These are phyloP conservation scores for Melampsora larici-populina DNA, from an alignment of 1,284 basidiomycete species.

Conservation along the genomic window DNA sequence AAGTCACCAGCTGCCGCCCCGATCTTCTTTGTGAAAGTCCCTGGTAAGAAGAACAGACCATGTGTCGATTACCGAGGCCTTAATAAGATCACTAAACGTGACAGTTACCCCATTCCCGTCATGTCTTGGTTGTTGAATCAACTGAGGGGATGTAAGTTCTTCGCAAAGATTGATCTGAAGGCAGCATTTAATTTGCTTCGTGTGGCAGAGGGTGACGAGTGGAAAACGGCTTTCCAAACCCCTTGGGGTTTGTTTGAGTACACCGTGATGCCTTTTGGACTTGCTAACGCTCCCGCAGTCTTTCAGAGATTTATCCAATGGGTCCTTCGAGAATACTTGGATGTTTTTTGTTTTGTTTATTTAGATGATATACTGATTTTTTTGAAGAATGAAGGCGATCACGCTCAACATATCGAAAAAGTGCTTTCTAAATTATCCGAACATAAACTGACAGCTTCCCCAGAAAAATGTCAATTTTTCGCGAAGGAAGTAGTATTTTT, in stretches of 20 bases:
- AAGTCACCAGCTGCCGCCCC: constrained; percentile 45
- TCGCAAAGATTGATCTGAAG: constrained; percentile 53
- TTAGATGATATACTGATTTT: constrained; percentile 33
- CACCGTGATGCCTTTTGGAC: constrained; percentile 52
- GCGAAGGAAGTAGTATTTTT: neutral
- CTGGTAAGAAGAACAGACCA: too few relatives aligned
- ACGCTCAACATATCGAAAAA: neutral
- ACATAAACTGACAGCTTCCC: constrained; percentile 10
- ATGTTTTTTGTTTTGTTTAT: constrained; percentile 26
- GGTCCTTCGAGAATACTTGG: constrained; percentile 3
- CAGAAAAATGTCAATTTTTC: constrained; percentile 10
- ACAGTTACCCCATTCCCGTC: too few relatives aligned
- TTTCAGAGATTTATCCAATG: neutral
- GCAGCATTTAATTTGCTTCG: too few relatives aligned
- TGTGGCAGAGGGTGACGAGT: neutral
- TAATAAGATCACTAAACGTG: too few relatives aligned
- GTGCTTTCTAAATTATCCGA: neutral
- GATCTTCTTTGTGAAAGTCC: too few relatives aligned
- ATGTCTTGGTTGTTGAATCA: constrained; percentile 11
- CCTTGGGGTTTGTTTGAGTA: neutral
- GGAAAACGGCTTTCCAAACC: neutral
- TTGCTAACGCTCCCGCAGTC: constrained; percentile 50
- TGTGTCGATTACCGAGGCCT: too few relatives aligned
- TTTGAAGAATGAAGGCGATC: neutral
- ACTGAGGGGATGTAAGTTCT: constrained; percentile 6